Evolutionary conservation across 192 early-diverging fungal species (phyloP).

Genomic region (Mortierella claussenii): DNA sequence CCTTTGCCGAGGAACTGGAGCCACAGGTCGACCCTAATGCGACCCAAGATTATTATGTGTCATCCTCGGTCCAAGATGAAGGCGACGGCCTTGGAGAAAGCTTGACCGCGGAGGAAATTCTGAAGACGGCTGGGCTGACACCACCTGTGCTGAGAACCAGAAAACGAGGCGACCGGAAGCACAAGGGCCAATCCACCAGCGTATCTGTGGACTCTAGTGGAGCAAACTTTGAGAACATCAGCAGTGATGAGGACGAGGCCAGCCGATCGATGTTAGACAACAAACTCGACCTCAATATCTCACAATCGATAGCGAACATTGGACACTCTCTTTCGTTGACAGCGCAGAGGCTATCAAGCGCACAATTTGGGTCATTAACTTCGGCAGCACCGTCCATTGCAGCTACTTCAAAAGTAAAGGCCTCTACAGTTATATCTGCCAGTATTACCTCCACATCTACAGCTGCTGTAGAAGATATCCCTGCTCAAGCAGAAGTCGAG

Average conservation of each 20-base stretch:
- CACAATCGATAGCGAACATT: constrained; percentile 2
- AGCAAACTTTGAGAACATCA: constrained; percentile 3
- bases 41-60: background rate
- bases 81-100: background rate
- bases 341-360: no score
- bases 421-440: background rate
- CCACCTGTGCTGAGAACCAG: background rate
- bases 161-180: background rate
- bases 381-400: background rate
- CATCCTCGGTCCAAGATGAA: background rate
- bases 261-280: background rate
- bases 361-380: no score
- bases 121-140: background rate
- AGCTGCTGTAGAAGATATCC: background rate
- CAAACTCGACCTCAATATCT: constrained; percentile 12
- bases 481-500: no score
- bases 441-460: background rate
- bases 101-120: constrained; percentile 8
- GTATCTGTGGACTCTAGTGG: background rate
- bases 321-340: no score
- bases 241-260: constrained; percentile 22
- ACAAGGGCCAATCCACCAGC: background rate
- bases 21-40: background rate
- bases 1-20: constrained; percentile 1
- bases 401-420: background rate